Base-by-base conservation (phyloP, 306 rosid species). In the Quercus variabilis region DNA sequence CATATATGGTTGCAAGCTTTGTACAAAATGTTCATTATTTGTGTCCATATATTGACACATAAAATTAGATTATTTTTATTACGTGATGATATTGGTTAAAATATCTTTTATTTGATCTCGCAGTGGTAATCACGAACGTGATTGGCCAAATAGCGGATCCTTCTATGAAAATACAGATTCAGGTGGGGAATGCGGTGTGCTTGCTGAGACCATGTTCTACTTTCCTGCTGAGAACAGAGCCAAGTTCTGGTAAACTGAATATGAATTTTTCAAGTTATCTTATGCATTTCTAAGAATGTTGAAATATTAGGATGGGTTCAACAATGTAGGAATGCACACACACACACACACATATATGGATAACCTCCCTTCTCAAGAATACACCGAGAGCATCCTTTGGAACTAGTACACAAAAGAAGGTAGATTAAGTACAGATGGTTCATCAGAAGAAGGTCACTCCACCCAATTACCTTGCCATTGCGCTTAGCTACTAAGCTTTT, bases 81-180 rank as follows among this genome's bases (percentile, higher is more conserved):
- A 3, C 54, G 54, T 60, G 5, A 75, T 69, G 59, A 69, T 54
- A 75, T 59, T 38, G 13, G 78, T 55, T 71, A 55, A 77, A 25
- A 69, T 26, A 71, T 76, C 58, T 79, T 55, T 57, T 6, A 74
- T 85, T 79, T 77, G 43, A 63, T 76, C 52, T 25, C 74, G 76
- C 90, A 93, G 96, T 33, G 98, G 99, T 70, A 95, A 95, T 85
- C 99, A 95, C 56, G 99, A 95, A 79, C 96, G 97, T 7, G 98
- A 90, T 86, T 86, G 92, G 92, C 98, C 97, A 56, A 85, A 89
- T 79, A 55, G 97, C 1, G 99, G 94, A 49, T 93, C 97, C 77
- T 93, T 91, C 83, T 93, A 95, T 60, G 26, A 79, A 63, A 74
- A 73, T 64, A 79, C 15, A 55, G 99, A 95, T 91, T 95, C 99